Evolutionary conservation across 768 basidiomycete species (phyloP).

Genomic region (Sporobolomyces phaffii): DNA sequence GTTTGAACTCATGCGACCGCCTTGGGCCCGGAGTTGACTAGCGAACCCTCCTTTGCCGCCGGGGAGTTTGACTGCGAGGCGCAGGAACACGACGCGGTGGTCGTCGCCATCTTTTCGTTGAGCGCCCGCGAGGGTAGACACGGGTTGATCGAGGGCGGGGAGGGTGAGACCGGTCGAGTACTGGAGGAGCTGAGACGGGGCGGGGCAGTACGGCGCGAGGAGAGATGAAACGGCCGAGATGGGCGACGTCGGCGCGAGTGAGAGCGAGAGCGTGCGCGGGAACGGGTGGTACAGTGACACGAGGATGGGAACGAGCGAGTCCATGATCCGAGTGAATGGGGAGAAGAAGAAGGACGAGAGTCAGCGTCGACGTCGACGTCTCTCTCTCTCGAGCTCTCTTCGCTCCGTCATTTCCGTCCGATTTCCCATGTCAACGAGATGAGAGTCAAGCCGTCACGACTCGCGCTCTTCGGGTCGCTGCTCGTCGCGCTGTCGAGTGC

Average conservation of each 20-base stretch:
- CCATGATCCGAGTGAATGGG: neutral
- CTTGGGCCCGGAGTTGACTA: conserved; percentile 88
- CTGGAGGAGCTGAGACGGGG: neutral
- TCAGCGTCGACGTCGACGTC: neutral
- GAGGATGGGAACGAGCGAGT: neutral
- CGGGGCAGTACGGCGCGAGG: conserved; percentile 20
- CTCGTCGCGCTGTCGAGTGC: neutral
- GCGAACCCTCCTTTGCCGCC: conserved; percentile 99
- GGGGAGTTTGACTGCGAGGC: conserved; percentile 65
- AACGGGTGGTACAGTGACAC: conserved; percentile 19
- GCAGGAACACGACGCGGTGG: conserved; percentile 56
- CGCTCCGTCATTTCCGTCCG: neutral
- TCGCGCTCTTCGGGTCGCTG: neutral
- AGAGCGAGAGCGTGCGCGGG: conserved; percentile 23
- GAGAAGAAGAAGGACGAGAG: neutral
- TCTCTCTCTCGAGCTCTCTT: neutral
- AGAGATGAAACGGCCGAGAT: conserved; percentile 10
- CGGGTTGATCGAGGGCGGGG: neutral
- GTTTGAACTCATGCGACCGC: conserved; percentile 93
- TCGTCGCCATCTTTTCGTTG: neutral
- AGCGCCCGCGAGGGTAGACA: neutral
- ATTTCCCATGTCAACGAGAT: neutral
- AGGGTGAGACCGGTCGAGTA: conserved; percentile 21
- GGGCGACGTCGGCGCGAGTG: conserved; percentile 19
- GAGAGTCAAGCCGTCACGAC: neutral